These are phyloP conservation scores for Torulaspora quercuum DNA, from an alignment of 805 yeast species.

Conservation along the genomic window DNA sequence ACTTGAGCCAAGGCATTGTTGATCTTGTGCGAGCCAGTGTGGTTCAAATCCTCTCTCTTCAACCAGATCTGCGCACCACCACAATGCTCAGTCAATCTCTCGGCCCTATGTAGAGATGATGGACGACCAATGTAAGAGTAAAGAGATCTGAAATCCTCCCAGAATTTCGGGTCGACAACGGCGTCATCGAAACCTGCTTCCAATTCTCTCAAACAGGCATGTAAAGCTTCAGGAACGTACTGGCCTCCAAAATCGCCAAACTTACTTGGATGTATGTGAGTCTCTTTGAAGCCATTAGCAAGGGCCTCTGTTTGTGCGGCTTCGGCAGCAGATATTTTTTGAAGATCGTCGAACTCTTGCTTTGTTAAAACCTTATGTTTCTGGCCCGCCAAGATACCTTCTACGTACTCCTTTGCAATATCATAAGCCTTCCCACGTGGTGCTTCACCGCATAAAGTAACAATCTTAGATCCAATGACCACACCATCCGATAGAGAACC, in stretches of 20 bases:
- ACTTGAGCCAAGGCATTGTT: slow-evolving; percentile 84
- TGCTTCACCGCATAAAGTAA: slow-evolving; percentile 65
- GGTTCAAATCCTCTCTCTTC: slow-evolving; percentile 93
- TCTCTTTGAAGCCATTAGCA: slow-evolving; percentile 46
- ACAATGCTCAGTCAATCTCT: slow-evolving; percentile 78
- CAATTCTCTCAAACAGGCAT: slow-evolving; percentile 83
- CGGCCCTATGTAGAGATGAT: slow-evolving; percentile 86
- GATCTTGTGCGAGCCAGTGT: slow-evolving; percentile 85
- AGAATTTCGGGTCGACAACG: slow-evolving; percentile 82
- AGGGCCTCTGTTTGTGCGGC: slow-evolving; percentile 23
- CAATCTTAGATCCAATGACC: slow-evolving; percentile 87
- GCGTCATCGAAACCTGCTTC: slow-evolving; percentile 87
- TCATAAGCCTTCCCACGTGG: slow-evolving; percentile 55
- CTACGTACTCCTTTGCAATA: slow-evolving; percentile 63
- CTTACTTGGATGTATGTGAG: slow-evolving; percentile 65
- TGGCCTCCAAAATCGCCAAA: slow-evolving; percentile 98
- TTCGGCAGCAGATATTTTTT: slow-evolving; percentile 27
- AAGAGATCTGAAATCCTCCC: slow-evolving; percentile 84
- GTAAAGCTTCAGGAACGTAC: slow-evolving; percentile 94
- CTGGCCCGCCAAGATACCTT: slow-evolving; percentile 62
- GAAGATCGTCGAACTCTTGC: slow-evolving; percentile 40
- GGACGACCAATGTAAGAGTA: slow-evolving; percentile 97
- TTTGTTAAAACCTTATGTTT: slow-evolving; percentile 34
- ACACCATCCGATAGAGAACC: slow-evolving; percentile 89
- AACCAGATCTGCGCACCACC: slow-evolving; percentile 98